Conservation (phyloP, 108 stramenopile species). For the Nitzschia palea region DNA sequence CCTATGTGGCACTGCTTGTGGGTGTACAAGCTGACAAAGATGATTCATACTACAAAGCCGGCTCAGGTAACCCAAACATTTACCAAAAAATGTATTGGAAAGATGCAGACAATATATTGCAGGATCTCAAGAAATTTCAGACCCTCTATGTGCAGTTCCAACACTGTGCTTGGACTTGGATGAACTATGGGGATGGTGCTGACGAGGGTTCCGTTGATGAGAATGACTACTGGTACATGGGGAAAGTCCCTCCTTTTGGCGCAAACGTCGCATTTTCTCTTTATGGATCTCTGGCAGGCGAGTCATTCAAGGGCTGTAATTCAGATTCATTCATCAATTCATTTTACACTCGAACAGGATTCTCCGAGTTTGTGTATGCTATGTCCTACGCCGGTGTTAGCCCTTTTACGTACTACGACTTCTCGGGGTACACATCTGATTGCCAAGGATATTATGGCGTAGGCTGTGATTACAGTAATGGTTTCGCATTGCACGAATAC, state of each 20-base stretch:
- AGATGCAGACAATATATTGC: conserved; percentile 45
- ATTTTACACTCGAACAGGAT: conserved; percentile 54
- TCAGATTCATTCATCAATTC: conserved; percentile 57
- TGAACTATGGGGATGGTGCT: conserved; percentile 23
- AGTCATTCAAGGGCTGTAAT: conserved; percentile 23
- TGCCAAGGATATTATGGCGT: conserved; percentile 27
- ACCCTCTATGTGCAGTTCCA: conserved; percentile 46
- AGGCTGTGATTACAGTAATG: conserved; percentile 29
- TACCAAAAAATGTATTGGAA: conserved; percentile 47
- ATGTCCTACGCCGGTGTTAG: conserved; percentile 32
- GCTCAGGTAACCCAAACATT: conserved; percentile 38
- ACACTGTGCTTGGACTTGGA: conserved; percentile 46
- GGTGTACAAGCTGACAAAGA: conserved; percentile 32
- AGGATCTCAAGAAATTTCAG: conserved; percentile 45
- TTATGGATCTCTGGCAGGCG: conserved; percentile 45
- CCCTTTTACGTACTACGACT: conserved; percentile 6
- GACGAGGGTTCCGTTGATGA: conserved; percentile 31
- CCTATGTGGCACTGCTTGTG: not conserved
- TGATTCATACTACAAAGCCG: conserved; percentile 37
- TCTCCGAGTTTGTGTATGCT: conserved; percentile 25
- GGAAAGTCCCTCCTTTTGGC: conserved; percentile 39
- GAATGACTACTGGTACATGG: conserved; percentile 56
- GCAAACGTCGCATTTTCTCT: conserved; percentile 67
- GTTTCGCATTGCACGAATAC: conserved; percentile 26
- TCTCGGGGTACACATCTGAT: conserved; percentile 23